These are phyloP conservation scores for Lagenidium sp. DNA, from an alignment of 352 stramenopile species.

Conservation along the genomic window DNA sequence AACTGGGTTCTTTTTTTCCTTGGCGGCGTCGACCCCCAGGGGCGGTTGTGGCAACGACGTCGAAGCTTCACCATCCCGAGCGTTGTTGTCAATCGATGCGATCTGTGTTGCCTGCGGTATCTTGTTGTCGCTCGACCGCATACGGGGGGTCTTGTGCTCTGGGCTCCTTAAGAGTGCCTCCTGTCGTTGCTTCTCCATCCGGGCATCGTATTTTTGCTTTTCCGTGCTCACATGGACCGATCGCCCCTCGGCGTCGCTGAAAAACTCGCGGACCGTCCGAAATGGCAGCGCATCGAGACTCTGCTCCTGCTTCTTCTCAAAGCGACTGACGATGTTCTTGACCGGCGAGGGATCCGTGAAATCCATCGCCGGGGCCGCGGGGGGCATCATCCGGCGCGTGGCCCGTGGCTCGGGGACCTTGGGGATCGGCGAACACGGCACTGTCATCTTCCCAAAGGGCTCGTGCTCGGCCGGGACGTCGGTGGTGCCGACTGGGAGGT, in stretches of 20 bases:
- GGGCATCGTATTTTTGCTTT: conserved; percentile 20
- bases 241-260: conserved; percentile 27
- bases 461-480: not conserved
- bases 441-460: not conserved
- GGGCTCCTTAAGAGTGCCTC: conserved; percentile 6
- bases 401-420: not conserved
- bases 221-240: conserved; percentile 28
- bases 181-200: conserved; percentile 10
- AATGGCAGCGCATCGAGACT: conserved; percentile 35
- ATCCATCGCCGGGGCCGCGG: no score
- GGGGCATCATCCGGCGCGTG: no score
- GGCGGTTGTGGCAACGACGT: not conserved
- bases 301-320: conserved; percentile 45
- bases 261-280: conserved; percentile 49
- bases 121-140: conserved; percentile 1
- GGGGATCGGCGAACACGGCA: conserved; percentile 1
- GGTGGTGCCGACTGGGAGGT: conserved; percentile 1
- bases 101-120: no score
- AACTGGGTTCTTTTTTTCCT: no score
- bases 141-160: not conserved
- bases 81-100: no score
- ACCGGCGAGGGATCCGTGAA: conserved; percentile 15
- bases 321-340: conserved; percentile 37
- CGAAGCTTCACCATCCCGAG: no score
- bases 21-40: no score